Conservation (phyloP, 495 filamentous ascomycete species). For the Aspergillus steynii region DNA sequence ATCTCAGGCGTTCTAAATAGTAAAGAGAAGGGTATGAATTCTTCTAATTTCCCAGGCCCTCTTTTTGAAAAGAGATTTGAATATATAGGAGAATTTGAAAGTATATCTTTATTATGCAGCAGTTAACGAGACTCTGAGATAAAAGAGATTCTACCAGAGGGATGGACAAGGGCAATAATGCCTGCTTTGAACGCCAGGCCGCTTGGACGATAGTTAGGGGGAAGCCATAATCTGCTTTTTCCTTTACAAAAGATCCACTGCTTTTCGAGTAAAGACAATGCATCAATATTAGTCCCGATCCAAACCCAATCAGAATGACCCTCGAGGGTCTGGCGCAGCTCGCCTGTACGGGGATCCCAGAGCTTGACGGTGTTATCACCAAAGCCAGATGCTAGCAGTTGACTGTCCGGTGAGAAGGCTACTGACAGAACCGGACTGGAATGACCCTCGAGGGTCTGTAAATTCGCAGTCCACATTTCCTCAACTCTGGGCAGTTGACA, state of each 20-base stretch:
- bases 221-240: conserved; percentile 6
- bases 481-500: too few species aligned
- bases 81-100: conserved; percentile 4
- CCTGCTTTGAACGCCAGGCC: conserved; percentile 1
- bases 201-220: conserved; percentile 8
- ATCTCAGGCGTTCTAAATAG: too few species aligned
- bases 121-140: conserved; percentile 1
- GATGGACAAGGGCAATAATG: conserved; percentile 1
- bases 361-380: conserved; percentile 31
- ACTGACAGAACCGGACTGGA: too few species aligned
- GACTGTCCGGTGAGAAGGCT: conserved; percentile 3
- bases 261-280: conserved; percentile 3
- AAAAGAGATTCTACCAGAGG: conserved; percentile 4
- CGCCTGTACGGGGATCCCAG: conserved; percentile 29
- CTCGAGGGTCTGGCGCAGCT: conserved; percentile 8
- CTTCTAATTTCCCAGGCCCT: conserved; percentile 3
- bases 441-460: too few species aligned
- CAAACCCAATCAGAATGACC: conserved; percentile 4
- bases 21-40: conserved; percentile 1
- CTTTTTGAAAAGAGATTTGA: conserved; percentile 6
- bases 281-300: conserved; percentile 6
- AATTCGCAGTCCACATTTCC: too few species aligned
- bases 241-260: conserved; percentile 3
- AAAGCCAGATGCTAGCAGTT: conserved; percentile 1
- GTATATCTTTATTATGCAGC: background rate